Conservation (phyloP, 805 yeast species). For the Vanderwaltozyma yarrowii region DNA sequence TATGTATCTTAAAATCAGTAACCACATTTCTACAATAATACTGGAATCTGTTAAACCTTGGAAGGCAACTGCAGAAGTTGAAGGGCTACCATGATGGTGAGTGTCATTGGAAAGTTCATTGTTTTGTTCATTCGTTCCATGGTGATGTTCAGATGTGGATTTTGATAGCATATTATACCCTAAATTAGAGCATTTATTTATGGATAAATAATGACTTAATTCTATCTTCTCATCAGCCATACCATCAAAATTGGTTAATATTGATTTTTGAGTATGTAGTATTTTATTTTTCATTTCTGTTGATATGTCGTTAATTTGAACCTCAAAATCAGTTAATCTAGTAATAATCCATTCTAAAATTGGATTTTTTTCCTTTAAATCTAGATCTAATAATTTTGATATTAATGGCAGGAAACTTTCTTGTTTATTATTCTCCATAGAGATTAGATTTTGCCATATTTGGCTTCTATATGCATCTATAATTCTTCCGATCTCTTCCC, state of each 20-base stretch:
- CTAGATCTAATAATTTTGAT: conserved; percentile 50
- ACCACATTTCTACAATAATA: conserved; percentile 50
- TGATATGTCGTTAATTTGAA: conserved; percentile 33
- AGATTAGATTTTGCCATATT: conserved; percentile 40
- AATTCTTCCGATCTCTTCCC: conserved; percentile 45
- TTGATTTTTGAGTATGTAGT: conserved; percentile 31
- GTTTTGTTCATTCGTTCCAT: no score
- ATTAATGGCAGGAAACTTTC: conserved; percentile 34
- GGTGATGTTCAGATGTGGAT: no score
- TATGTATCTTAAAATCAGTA: conserved; percentile 33
- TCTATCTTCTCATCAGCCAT: conserved; percentile 19
- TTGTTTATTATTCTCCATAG: conserved; percentile 13
- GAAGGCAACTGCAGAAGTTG: not conserved
- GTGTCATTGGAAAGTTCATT: no score
- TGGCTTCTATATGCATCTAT: conserved; percentile 44
- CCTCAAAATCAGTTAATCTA: conserved; percentile 34
- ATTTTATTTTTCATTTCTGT: conserved; percentile 34
- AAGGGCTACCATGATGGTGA: no score
- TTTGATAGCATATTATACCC: no score
- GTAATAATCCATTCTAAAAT: conserved; percentile 50
- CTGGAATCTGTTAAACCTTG: conserved; percentile 39
- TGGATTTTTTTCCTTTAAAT: conserved; percentile 40
- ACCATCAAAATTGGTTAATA: conserved; percentile 20
- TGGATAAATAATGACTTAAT: conserved; percentile 25
- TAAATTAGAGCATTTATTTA: no score